Evolutionary conservation across 768 basidiomycete species (phyloP).

Genomic region (Tephrocybe sp.): DNA sequence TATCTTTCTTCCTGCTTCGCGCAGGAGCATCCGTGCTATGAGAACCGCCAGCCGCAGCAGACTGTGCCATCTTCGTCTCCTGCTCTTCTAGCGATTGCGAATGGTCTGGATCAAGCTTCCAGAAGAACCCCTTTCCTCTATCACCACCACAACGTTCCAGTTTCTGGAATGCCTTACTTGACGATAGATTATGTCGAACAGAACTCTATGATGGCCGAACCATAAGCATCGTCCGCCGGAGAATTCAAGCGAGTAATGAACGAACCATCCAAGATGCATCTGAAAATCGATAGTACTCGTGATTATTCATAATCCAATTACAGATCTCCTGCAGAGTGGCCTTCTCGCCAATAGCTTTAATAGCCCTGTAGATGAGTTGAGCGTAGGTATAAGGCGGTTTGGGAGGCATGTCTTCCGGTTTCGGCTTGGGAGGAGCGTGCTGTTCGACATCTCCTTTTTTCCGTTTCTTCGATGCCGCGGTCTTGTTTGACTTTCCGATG

Average conservation of each 20-base stretch:
- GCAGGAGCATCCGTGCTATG: conserved; percentile 27
- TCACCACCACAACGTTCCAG: conserved; percentile 82
- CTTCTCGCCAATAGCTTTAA: conserved; percentile 78
- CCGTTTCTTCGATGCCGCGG: conserved; percentile 61
- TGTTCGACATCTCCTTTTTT: conserved; percentile 60
- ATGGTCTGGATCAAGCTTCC: conserved; percentile 82
- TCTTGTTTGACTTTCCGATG: conserved; percentile 48
- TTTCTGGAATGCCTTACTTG: conserved; percentile 89
- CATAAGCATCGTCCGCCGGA: neutral
- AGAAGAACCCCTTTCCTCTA: conserved; percentile 90
- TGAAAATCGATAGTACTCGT: conserved; percentile 88
- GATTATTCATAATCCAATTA: conserved; percentile 85
- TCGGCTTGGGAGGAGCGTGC: conserved; percentile 39
- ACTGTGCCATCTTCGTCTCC: conserved; percentile 51
- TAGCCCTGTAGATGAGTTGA: conserved; percentile 86
- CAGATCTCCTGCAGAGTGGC: conserved; percentile 92
- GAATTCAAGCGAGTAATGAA: conserved; percentile 15
- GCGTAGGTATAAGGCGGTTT: conserved; percentile 92
- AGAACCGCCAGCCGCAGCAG: conserved; percentile 28
- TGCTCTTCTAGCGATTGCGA: conserved; percentile 72
- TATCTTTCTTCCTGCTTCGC: conserved; percentile 61
- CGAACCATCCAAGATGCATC: conserved; percentile 92
- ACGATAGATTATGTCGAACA: conserved; percentile 93
- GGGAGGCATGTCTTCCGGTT: conserved; percentile 77
- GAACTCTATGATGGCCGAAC: conserved; percentile 59